Percentiles rank a stretch among this genome's conserved stretches.
Conservation (phyloP, 1,284 basidiomycete species). For the Cryptococcus sp. region DNA sequence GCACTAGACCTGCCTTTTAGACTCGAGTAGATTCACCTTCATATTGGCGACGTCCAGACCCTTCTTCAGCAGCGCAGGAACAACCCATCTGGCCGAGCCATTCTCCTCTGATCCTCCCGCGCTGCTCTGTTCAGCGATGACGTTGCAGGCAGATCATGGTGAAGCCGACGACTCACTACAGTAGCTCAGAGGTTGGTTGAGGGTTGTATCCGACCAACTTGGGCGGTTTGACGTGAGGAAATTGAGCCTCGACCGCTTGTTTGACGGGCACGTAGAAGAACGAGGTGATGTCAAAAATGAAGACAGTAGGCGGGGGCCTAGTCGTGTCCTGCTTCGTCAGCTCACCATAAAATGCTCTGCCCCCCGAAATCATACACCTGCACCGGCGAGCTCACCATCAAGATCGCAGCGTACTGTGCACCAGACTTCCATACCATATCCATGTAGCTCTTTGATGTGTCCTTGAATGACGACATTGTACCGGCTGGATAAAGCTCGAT, state of each 20-base stretch:
- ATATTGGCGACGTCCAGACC: too few relatives aligned
- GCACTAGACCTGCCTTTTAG: too few relatives aligned
- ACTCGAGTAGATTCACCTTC: too few relatives aligned
- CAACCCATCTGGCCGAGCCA: constrained; percentile 10
- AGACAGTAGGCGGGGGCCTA: constrained; percentile 10
- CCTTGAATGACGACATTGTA: not conserved
- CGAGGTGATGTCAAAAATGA: constrained; percentile 11
- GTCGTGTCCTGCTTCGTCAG: constrained; percentile 1
- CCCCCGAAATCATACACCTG: not conserved
- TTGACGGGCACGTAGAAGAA: constrained; percentile 11
- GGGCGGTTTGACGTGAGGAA: constrained; percentile 11
- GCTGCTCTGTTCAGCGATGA: not conserved
- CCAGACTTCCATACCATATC: not conserved
- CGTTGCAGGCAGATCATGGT: not conserved
- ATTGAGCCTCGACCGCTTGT: constrained; percentile 10
- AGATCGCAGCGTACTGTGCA: not conserved
- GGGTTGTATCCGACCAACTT: constrained; percentile 11
- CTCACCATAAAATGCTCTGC: not conserved
- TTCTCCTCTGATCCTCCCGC: constrained; percentile 8
- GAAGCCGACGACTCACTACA: constrained; percentile 8
- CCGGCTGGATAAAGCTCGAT: not conserved
- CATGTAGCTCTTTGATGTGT: not conserved
- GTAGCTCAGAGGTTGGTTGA: constrained; percentile 3
- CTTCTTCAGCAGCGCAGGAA: too few relatives aligned
- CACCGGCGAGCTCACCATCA: not conserved